phyloP scores from a whole-genome alignment of 78 protist genomes.

The Creolimax fragrantissima region DNA sequence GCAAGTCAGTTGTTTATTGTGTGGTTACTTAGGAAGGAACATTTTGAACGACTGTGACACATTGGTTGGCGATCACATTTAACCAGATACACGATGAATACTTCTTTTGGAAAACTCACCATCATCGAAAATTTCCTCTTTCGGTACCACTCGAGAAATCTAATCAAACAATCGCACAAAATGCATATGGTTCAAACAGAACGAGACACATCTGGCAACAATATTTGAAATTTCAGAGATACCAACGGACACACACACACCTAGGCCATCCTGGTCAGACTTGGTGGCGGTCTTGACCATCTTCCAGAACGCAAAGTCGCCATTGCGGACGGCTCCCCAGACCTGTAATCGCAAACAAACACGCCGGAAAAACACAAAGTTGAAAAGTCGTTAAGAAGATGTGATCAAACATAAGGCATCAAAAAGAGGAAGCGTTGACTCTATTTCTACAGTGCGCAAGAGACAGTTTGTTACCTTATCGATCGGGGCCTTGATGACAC shows the following conservation, averaged over 20 bases:
- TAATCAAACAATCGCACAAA: too few species aligned
- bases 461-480: not conserved
- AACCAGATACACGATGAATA: not conserved
- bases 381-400: not conserved
- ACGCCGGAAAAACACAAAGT: not conserved
- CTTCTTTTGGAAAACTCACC: not conserved
- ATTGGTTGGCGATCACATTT: not conserved
- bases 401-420: not conserved
- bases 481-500: slow-evolving; percentile 5
- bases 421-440: not conserved
- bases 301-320: not conserved
- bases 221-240: too few species aligned
- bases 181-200: too few species aligned
- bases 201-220: too few species aligned
- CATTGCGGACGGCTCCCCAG: not conserved
- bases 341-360: not conserved
- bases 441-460: not conserved
- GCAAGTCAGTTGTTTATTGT: not conserved
- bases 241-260: not conserved
- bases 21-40: not conserved
- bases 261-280: not conserved
- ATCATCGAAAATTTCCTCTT: not conserved
- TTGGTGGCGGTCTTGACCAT: not conserved
- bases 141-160: not conserved
- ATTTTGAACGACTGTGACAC: not conserved